Conservation (phyloP, 306 rosid species). For the Styphnolobium japonicum region DNA sequence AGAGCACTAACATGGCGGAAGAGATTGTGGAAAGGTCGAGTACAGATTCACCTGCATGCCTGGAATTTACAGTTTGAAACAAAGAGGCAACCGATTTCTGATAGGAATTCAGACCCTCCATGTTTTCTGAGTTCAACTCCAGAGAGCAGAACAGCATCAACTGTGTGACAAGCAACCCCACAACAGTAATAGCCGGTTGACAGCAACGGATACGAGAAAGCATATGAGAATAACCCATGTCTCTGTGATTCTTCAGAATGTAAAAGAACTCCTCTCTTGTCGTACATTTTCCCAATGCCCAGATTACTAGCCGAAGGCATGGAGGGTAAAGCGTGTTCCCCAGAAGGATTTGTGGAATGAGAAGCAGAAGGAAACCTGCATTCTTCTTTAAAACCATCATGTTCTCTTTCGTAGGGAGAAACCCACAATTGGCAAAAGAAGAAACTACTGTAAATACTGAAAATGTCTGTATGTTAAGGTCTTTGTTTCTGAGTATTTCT, state of each 20-base stretch:
- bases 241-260: slow-evolving; percentile 24
- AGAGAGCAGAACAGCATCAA: slow-evolving; percentile 30
- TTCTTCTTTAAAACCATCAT: slow-evolving; percentile 47
- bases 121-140: slow-evolving; percentile 50
- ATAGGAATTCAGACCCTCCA: slow-evolving; percentile 43
- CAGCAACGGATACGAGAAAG: slow-evolving; percentile 26
- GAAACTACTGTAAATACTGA: slow-evolving; percentile 43
- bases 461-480: slow-evolving; percentile 32
- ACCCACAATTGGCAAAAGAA: slow-evolving; percentile 46
- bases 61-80: slow-evolving; percentile 36
- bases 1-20: slow-evolving; percentile 45
- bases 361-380: slow-evolving; percentile 41
- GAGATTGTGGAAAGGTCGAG: slow-evolving; percentile 46
- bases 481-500: slow-evolving; percentile 1
- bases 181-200: slow-evolving; percentile 25
- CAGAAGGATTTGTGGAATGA: slow-evolving; percentile 26
- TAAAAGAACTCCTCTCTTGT: slow-evolving; percentile 33
- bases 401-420: slow-evolving; percentile 54
- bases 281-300: slow-evolving; percentile 27
- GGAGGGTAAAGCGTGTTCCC: slow-evolving; percentile 51
- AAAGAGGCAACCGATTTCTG: slow-evolving; percentile 36
- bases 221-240: slow-evolving; percentile 34
- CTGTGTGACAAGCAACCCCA: slow-evolving; percentile 31
- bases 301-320: slow-evolving; percentile 27
- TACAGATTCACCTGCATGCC: slow-evolving; percentile 47